Base-by-base conservation (phyloP, 352 stramenopile genomes). In the Phytopythium vexans region DNA sequence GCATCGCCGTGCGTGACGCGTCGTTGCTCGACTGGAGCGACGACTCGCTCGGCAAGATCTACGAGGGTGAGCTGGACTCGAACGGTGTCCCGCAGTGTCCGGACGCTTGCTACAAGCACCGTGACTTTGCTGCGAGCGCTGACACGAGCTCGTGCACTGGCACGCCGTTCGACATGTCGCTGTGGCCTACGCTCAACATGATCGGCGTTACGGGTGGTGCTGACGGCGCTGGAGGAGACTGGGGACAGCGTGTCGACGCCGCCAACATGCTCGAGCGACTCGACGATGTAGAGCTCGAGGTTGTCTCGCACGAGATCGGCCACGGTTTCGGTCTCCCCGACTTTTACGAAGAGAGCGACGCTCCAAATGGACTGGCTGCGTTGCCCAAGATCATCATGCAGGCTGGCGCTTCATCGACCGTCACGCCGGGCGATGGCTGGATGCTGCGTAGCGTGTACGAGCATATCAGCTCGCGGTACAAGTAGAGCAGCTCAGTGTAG, bases 261-360 rank as follows among this genome's bases (percentile, higher is more conserved):
- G 57, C 15, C 10, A 68, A 55, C 48, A 75, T 75, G 66, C 21
- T 76, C 32, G 43, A 49, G 33, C 49, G 45, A 1, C 39, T 79
- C 27, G 62, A 76, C 16, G 27, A 60, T 7, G 66, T 66, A 8
- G 53, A 67, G 32, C 52, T 68, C 14, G 53, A 51, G 12, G 74
- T 79, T 40, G 70, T 79, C 31, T 48, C 70, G 3, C 70, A 79
- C 46, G 66, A 79, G 49, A 79, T 79, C 34, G 66, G 70, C 12
- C 70, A 79, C 44, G 70, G 64, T 0, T 72, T 72, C 15, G 64
- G 64, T 5, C 40, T 72, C n/a, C 64, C 64, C 31, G 49, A 55
- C 46, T 60, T 60, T 44, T 60, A 60, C 45, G 54, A 60, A 33
- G 41, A 21, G 14, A 45, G 15, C 12, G 54, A 60, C 16, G 38